Conservation (phyloP, 495 filamentous ascomycete species). For the Penicillium manginii region DNA sequence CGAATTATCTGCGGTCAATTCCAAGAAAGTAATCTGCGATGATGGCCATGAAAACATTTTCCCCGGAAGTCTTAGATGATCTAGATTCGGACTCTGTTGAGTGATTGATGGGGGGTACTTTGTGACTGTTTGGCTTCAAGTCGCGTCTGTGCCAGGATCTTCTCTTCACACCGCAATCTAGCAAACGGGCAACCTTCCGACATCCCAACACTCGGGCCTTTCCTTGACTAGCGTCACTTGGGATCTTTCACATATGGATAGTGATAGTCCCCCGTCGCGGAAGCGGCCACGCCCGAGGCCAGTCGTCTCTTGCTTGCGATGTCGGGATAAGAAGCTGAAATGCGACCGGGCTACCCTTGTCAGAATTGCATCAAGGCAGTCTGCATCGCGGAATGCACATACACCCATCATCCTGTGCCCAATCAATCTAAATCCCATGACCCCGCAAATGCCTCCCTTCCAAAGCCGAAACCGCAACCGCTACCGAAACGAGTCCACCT, state of each 20-base stretch:
- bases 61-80: too few species aligned
- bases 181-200: too few species aligned
- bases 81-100: too few species aligned
- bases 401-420: constrained; percentile 15
- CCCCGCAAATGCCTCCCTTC: not conserved
- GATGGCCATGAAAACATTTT: too few species aligned
- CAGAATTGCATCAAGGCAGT: constrained; percentile 33
- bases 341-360: constrained; percentile 33
- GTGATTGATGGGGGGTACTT: too few species aligned
- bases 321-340: constrained; percentile 37
- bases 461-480: constrained; percentile 14
- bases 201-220: not conserved
- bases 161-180: too few species aligned
- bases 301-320: constrained; percentile 36
- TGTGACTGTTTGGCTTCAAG: too few species aligned
- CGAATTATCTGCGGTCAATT: too few species aligned
- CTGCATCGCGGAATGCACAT: constrained; percentile 23
- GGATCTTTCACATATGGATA: constrained; percentile 10
- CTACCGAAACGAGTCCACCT: constrained; percentile 5
- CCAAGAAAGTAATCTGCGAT: too few species aligned
- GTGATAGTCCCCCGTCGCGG: constrained; percentile 15
- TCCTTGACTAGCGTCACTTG: not conserved
- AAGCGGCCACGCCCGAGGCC: constrained; percentile 29
- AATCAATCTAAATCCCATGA: not conserved
- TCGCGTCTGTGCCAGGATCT: too few species aligned